A percentile compares a stretch with the other conserved stretches of the same genome.
Evolutionary conservation across 352 stramenopile genomes (phyloP).

Genomic region (Phytopythium chamaehyphon): DNA sequence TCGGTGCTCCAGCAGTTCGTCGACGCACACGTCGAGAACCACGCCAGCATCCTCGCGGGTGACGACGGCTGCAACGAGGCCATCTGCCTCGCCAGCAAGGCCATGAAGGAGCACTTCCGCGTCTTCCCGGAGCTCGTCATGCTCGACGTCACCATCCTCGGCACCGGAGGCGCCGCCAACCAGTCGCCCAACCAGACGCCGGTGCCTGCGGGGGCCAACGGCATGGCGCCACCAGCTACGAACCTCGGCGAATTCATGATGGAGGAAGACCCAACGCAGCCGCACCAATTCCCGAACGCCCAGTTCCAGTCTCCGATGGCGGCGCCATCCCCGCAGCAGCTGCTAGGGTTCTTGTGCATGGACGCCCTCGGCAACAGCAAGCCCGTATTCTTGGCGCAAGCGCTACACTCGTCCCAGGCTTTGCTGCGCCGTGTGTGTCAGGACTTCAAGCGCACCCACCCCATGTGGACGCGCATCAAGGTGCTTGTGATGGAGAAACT

Average conservation of each 20-base stretch:
- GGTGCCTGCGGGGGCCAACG: too few species aligned
- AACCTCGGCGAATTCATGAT: not conserved
- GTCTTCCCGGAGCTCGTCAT: slow-evolving; percentile 59
- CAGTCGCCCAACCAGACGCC: too few species aligned
- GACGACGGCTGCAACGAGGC: slow-evolving; percentile 72
- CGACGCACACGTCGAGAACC: slow-evolving; percentile 66
- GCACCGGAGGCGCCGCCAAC: slow-evolving; percentile 2
- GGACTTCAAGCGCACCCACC: slow-evolving; percentile 74
- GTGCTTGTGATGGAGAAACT: slow-evolving; percentile 64
- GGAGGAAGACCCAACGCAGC: not conserved
- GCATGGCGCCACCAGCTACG: too few species aligned
- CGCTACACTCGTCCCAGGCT: slow-evolving; percentile 39
- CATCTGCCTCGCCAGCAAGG: slow-evolving; percentile 66
- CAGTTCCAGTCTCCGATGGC: not conserved
- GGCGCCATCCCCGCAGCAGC: slow-evolving; percentile 20
- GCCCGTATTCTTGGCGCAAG: slow-evolving; percentile 54
- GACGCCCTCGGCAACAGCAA: slow-evolving; percentile 63
- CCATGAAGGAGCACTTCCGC: slow-evolving; percentile 69
- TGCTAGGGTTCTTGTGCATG: slow-evolving; percentile 70
- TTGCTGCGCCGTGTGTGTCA: slow-evolving; percentile 59
- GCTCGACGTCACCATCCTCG: slow-evolving; percentile 42
- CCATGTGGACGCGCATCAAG: slow-evolving; percentile 53
- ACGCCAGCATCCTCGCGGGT: slow-evolving; percentile 65
- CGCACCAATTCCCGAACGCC: not conserved
- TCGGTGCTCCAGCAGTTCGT: slow-evolving; percentile 63